phyloP scores from a whole-genome alignment of 2,329 filamentous ascomycete genomes.

The Claviceps capensis region DNA sequence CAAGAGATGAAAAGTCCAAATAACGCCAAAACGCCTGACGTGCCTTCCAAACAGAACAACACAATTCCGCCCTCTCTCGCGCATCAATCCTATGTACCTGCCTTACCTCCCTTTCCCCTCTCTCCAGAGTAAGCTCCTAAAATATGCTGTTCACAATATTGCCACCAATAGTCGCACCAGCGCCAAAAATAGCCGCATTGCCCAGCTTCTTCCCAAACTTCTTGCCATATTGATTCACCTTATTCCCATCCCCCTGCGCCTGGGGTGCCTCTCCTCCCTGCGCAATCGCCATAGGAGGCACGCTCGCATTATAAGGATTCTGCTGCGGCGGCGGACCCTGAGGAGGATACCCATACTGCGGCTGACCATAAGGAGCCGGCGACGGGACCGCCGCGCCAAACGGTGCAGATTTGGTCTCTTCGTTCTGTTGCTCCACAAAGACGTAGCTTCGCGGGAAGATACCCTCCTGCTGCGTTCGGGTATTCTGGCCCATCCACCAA shows the following conservation, averaged over 20 bases:
- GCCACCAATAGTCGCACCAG: conserved; percentile 78
- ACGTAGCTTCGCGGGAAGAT: conserved; percentile 96
- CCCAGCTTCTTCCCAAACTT: conserved; percentile 92
- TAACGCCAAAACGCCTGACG: background rate
- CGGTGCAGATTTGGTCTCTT: conserved; percentile 23
- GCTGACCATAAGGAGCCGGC: conserved; percentile 21
- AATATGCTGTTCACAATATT: conserved; percentile 89
- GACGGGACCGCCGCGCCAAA: conserved; percentile 19
- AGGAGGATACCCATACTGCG: conserved; percentile 14
- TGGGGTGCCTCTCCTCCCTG: conserved; percentile 29
- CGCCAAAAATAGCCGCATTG: conserved; percentile 74
- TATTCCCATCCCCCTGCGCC: conserved; percentile 35
- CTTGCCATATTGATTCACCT: conserved; percentile 67
- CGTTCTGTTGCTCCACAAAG: conserved; percentile 55
- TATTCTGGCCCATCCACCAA: conserved; percentile 89
- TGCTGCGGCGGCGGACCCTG: conserved; percentile 32
- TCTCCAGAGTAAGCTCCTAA: conserved; percentile 25
- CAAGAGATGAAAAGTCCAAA: background rate
- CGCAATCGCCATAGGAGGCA: conserved; percentile 62
- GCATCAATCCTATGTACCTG: background rate
- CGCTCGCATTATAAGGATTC: conserved; percentile 53
- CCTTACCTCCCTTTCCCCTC: background rate
- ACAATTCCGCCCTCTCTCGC: background rate
- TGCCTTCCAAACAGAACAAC: background rate
- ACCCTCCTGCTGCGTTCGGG: conserved; percentile 69